These are phyloP conservation scores for Entomortierella beljakovae DNA, from an alignment of 192 early-diverging fungal species.

Conservation along the genomic window DNA sequence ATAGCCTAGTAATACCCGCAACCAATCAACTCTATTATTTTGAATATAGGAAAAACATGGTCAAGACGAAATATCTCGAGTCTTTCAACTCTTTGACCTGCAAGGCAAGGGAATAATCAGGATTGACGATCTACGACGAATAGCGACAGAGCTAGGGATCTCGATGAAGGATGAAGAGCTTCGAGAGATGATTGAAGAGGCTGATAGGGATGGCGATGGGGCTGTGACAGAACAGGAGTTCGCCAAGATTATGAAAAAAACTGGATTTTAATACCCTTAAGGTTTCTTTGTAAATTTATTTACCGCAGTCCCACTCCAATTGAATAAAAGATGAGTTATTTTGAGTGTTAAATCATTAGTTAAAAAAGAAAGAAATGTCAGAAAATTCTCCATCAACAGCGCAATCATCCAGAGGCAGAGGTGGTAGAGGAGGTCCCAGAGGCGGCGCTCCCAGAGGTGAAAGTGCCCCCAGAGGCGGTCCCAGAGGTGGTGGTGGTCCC, in stretches of 20 bases:
- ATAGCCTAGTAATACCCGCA: too few species aligned
- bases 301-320: too few species aligned
- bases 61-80: constrained; percentile 33
- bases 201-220: constrained; percentile 24
- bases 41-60: constrained; percentile 36
- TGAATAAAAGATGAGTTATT: too few species aligned
- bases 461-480: neutral
- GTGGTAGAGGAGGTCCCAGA: neutral
- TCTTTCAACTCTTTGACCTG: constrained; percentile 39
- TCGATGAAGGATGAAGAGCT: constrained; percentile 32
- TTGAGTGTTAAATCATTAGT: too few species aligned
- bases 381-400: neutral
- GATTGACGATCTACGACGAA: constrained; percentile 38
- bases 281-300: too few species aligned
- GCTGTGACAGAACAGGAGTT: constrained; percentile 38
- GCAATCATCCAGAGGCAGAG: neutral
- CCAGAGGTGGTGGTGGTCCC: neutral
- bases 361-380: too few species aligned
- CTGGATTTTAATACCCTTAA: constrained; percentile 15
- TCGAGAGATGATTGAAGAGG: constrained; percentile 51
- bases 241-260: constrained; percentile 26
- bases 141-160: constrained; percentile 24
- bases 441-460: neutral
- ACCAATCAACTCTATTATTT: too few species aligned
- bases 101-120: constrained; percentile 24